These are phyloP conservation scores for Sporothrix protearum DNA, from an alignment of 2,329 filamentous ascomycete species.

Conservation along the genomic window DNA sequence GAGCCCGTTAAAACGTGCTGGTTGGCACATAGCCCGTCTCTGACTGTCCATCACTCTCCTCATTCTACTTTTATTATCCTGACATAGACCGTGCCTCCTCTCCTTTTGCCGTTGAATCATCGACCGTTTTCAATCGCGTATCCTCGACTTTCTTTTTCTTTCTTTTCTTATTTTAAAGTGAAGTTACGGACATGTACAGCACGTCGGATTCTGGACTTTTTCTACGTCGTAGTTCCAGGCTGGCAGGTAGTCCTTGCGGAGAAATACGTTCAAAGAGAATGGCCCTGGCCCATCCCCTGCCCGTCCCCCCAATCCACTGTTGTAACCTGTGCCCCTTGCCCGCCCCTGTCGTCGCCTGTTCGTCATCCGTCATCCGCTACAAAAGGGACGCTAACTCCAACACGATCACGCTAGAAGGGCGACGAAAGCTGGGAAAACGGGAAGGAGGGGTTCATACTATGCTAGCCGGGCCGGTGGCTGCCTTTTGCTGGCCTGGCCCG, in stretches of 20 bases:
- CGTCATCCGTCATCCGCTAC: conserved; percentile 12
- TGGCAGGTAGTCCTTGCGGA: background rate
- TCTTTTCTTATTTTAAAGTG: background rate
- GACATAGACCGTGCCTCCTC: no score
- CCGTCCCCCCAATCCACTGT: background rate
- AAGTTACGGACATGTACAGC: background rate
- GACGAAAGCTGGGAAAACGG: background rate
- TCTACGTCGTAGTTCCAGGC: background rate
- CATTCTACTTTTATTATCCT: background rate
- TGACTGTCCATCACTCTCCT: background rate
- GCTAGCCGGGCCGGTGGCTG: conserved; percentile 7
- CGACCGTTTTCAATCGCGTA: background rate
- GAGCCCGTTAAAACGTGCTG: background rate
- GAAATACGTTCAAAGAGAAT: background rate
- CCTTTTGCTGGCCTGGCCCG: background rate
- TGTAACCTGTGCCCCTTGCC: background rate
- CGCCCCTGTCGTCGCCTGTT: conserved; percentile 10
- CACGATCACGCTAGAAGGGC: conserved; percentile 17
- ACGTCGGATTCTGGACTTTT: background rate
- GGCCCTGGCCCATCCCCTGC: background rate
- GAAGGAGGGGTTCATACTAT: background rate
- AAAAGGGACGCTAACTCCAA: conserved; percentile 14
- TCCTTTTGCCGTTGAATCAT: background rate
- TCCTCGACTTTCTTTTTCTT: background rate
- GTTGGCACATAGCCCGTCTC: background rate